A percentile compares a stretch with the other conserved stretches of the same genome.
Conservation (phyloP, 257 asterid genomes). For the Gardenia jasminoides region DNA sequence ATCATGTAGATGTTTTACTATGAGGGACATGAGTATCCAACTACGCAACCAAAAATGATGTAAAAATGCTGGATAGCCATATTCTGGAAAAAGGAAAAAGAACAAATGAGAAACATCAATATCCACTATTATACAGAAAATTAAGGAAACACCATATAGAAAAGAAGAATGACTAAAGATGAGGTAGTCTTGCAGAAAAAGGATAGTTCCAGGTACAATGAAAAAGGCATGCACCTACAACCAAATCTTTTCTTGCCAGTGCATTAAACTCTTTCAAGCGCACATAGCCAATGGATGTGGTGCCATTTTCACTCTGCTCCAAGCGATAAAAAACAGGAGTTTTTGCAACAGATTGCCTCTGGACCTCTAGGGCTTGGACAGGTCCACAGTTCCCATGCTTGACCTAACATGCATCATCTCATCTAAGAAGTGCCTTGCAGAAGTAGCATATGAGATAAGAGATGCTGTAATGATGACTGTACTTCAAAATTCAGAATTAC, state of each 20-base stretch:
- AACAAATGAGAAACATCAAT: background rate
- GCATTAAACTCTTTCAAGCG: slow-evolving; percentile 98
- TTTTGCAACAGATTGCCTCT: slow-evolving; percentile 89
- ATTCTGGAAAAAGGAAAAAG: background rate
- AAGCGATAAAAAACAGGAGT: slow-evolving; percentile 86
- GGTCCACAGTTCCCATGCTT: slow-evolving; percentile 98
- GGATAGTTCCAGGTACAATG: background rate
- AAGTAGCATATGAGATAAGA: slow-evolving; percentile 11
- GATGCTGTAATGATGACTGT: slow-evolving; percentile 16
- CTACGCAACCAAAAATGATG: background rate
- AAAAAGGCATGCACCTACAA: slow-evolving; percentile 53
- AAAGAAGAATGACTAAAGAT: background rate
- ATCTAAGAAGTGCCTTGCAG: slow-evolving; percentile 21
- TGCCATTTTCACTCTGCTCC: slow-evolving; percentile 65
- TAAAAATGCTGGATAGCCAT: background rate
- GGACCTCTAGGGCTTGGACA: slow-evolving; percentile 60
- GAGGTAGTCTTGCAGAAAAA: background rate
- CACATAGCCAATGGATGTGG: slow-evolving; percentile 77
- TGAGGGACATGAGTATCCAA: background rate
- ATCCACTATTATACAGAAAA: background rate
- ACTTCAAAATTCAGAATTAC: slow-evolving; percentile 13
- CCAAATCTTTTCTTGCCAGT: slow-evolving; percentile 89
- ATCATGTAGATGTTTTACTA: background rate
- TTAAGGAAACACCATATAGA: background rate
- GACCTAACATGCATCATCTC: slow-evolving; percentile 50